Percentiles rank a stretch among this genome's conserved stretches.
Conservation (phyloP, 2,329 filamentous ascomycete species). For the Neurospora crassa region DNA sequence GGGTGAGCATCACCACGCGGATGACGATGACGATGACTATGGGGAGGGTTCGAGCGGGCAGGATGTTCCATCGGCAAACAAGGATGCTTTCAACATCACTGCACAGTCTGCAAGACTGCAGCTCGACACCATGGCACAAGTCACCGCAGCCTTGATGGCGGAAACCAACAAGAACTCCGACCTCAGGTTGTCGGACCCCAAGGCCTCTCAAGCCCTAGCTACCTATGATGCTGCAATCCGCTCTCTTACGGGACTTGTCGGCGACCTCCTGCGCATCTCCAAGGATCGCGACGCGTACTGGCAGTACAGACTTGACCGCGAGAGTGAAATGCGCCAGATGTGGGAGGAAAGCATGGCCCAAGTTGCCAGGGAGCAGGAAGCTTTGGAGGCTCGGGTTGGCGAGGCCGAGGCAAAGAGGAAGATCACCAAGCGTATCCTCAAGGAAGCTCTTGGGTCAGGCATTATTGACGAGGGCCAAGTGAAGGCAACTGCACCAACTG, state of each 20-base stretch:
- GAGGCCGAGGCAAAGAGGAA: slow-evolving; percentile 87
- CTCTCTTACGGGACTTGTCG: slow-evolving; percentile 75
- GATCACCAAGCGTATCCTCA: slow-evolving; percentile 78
- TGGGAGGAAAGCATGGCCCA: slow-evolving; percentile 99
- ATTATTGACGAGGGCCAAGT: slow-evolving; percentile 25
- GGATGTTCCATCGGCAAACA: slow-evolving; percentile 63
- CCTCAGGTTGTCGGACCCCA: slow-evolving; percentile 65
- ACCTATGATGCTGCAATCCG: slow-evolving; percentile 87
- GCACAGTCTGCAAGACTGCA: slow-evolving; percentile 91
- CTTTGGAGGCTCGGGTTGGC: slow-evolving; percentile 76
- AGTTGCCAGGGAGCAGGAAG: slow-evolving; percentile 89
- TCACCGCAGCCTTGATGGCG: slow-evolving; percentile 69
- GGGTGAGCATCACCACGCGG: slow-evolving; percentile 29
- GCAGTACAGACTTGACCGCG: slow-evolving; percentile 88
- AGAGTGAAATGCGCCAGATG: slow-evolving; percentile 84
- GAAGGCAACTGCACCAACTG: slow-evolving; percentile 22
- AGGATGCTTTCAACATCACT: slow-evolving; percentile 94
- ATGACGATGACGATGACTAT: slow-evolving; percentile 63
- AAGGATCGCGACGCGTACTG: slow-evolving; percentile 92
- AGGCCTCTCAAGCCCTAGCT: slow-evolving; percentile 64
- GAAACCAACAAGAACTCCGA: slow-evolving; percentile 62
- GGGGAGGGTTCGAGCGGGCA: slow-evolving; percentile 72
- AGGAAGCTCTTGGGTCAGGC: slow-evolving; percentile 64
- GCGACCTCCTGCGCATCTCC: slow-evolving; percentile 83
- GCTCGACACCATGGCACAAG: slow-evolving; percentile 78